A percentile compares a stretch with the other conserved stretches of the same genome.
These are phyloP conservation scores for Diplotaxis tenuifolia DNA, from an alignment of 345 rosid genomes.

Conservation along the genomic window DNA sequence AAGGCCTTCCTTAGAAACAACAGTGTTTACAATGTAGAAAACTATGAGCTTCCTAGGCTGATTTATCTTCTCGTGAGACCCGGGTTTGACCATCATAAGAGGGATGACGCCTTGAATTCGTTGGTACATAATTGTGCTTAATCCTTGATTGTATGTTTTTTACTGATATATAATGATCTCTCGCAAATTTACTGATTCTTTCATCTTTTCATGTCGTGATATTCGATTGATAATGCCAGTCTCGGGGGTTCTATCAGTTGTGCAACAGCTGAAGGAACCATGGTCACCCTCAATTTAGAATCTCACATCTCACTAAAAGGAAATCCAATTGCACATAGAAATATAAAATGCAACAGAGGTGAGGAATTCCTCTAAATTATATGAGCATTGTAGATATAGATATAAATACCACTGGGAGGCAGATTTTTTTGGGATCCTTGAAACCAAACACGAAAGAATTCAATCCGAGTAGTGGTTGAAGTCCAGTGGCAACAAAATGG, in stretches of 20 bases:
- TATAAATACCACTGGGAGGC: slow-evolving; percentile 76
- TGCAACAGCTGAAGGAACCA: slow-evolving; percentile 75
- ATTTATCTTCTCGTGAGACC: slow-evolving; percentile 99
- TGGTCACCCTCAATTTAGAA: slow-evolving; percentile 55
- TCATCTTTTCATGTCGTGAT: not conserved
- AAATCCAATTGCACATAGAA: not conserved
- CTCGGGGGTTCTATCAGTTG: slow-evolving; percentile 92
- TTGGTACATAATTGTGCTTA: slow-evolving; percentile 48
- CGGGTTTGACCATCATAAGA: slow-evolving; percentile 93
- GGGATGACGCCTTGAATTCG: slow-evolving; percentile 98
- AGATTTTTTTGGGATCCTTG: slow-evolving; percentile 73
- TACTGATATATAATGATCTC: not conserved
- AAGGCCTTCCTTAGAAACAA: slow-evolving; percentile 92
- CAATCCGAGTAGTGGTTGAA: slow-evolving; percentile 76
- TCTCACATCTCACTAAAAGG: slow-evolving; percentile 54
- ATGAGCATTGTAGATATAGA: slow-evolving; percentile 32
- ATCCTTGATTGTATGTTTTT: not conserved
- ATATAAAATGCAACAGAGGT: not conserved
- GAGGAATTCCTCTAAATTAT: not conserved
- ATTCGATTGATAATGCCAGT: slow-evolving; percentile 63
- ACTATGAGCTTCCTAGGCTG: slow-evolving; percentile 80
- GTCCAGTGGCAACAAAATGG: slow-evolving; percentile 87
- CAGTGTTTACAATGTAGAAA: slow-evolving; percentile 73
- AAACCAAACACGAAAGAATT: slow-evolving; percentile 57
- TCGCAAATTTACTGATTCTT: slow-evolving; percentile 6